Percentiles rank a stretch among this genome's conserved stretches.
Conservation (phyloP, 768 basidiomycete genomes). For the Dentipellis sp. region DNA sequence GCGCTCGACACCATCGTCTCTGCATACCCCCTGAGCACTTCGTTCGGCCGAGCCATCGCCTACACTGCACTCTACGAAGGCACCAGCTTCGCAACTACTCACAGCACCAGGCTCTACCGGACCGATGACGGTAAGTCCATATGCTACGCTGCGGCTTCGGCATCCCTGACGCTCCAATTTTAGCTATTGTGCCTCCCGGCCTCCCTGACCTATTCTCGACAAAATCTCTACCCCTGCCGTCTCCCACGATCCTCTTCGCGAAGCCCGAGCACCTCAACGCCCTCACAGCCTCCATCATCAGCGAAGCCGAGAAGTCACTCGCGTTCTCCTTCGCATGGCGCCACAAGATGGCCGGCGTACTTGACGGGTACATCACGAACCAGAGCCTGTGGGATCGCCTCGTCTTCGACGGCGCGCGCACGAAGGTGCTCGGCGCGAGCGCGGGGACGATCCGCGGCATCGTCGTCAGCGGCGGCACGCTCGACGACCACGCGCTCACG, state of each 20-base stretch:
- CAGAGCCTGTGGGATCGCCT: conserved; percentile 81
- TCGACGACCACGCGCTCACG: conserved; percentile 42
- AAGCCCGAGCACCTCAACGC: conserved; percentile 52
- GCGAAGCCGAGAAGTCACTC: conserved; percentile 43
- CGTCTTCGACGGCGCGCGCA: conserved; percentile 63
- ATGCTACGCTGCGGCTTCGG: neutral
- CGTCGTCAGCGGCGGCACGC: conserved; percentile 57
- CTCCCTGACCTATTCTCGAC: conserved; percentile 37
- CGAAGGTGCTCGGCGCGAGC: conserved; percentile 46
- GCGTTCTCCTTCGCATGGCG: conserved; percentile 60
- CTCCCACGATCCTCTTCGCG: conserved; percentile 74
- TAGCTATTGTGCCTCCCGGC: neutral
- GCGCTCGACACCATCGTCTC: conserved; percentile 74
- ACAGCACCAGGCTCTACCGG: conserved; percentile 44
- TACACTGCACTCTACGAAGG: conserved; percentile 76
- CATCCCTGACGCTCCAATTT: neutral
- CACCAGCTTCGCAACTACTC: conserved; percentile 58
- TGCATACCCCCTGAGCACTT: conserved; percentile 59
- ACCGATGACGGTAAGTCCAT: conserved; percentile 31
- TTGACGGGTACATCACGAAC: conserved; percentile 68
- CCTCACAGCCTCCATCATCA: conserved; percentile 43
- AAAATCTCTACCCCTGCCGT: conserved; percentile 47
- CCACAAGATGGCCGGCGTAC: conserved; percentile 63
- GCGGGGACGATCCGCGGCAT: conserved; percentile 58
- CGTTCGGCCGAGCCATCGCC: conserved; percentile 72